Base-by-base conservation (phyloP, 805 yeast species). In the Jamesozyma jinghongensis region DNA sequence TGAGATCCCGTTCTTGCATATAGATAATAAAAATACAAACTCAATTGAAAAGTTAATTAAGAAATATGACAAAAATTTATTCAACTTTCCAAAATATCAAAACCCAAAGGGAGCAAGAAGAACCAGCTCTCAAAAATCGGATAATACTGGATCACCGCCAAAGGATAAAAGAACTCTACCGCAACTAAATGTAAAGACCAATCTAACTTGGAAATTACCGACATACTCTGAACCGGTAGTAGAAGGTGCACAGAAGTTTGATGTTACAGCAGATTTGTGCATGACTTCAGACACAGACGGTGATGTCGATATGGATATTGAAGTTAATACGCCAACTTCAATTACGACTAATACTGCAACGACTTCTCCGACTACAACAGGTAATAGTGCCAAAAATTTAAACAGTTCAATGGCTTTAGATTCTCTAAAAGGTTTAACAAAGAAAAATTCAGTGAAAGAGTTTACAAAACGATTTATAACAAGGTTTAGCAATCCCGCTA, bases 1-100 rank as follows among this genome's bases (percentile, higher is more conserved):
- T 6, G 74, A 78, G 7, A 73, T 88, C 10, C 79, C 78, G 14
- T 71, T 80, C 38, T 62, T 87, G 38, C 70, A 67, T 11, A 52
- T 51, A 1, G 43, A 56, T 42, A 20, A 44, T 5, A 39, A 39
- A 36, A 43, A 44, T 19, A 53, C 64, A 4, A 57, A 57, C 37
- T 67, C 79, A 0, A 66, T 80, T 29, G 49, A 70, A 1, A 81
- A 77, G 29, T 71, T 79, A 5, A 84, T 85, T 82, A 75, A 74
- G 25, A 65, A 63, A 2, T 84, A 85, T 52, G 97, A 90, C 52
- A 57, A 65, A 2, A 67, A 66, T 19, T 65, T 77, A 1, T 87
- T 83, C 47, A 47, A 46, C 31, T 19, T 29, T 22, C 36, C 44
- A 5, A 31, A 29, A 17, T 34, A 26, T 22, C 28, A 38, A 25